Evolutionary conservation across 1,284 basidiomycete genomes (phyloP).

Genomic region (Amylostereum chailletii): DNA sequence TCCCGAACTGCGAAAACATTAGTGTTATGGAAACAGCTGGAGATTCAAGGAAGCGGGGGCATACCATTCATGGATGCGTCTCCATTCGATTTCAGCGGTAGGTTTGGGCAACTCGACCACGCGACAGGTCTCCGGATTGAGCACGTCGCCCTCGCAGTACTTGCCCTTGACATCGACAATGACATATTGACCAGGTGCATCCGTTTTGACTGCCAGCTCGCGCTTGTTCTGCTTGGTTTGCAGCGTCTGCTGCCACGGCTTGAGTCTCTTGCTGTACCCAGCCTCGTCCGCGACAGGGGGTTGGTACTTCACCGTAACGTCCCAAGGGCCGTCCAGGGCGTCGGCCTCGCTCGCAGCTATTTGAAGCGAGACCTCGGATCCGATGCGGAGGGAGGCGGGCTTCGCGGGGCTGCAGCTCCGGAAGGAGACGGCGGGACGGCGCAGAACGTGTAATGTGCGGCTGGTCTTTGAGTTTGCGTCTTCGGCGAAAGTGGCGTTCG

Average conservation of each 20-base stretch:
- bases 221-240: slow-evolving; percentile 37
- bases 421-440: slow-evolving; percentile 73
- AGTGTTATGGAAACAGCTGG: neutral
- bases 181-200: slow-evolving; percentile 75
- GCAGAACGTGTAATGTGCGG: slow-evolving; percentile 65
- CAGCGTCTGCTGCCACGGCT: slow-evolving; percentile 55
- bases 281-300: slow-evolving; percentile 31
- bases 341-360: slow-evolving; percentile 47
- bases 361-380: slow-evolving; percentile 45
- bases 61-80: slow-evolving; percentile 87
- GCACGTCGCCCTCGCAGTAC: slow-evolving; percentile 72
- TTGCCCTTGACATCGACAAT: slow-evolving; percentile 68
- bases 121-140: slow-evolving; percentile 72
- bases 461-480: slow-evolving; percentile 40
- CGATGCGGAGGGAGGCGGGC: slow-evolving; percentile 71
- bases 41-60: neutral
- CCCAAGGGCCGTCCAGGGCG: slow-evolving; percentile 57
- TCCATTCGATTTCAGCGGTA: slow-evolving; percentile 80
- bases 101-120: slow-evolving; percentile 73
- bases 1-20: slow-evolving; percentile 57
- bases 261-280: slow-evolving; percentile 28
- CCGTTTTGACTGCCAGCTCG: slow-evolving; percentile 44
- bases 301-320: slow-evolving; percentile 52
- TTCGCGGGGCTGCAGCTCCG: slow-evolving; percentile 63
- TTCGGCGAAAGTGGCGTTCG: slow-evolving; percentile 5